Percentiles rank a stretch among this genome's conserved stretches.
phyloP scores from a whole-genome alignment of 768 basidiomycete genomes.

The Pulveroboletus sp. region DNA sequence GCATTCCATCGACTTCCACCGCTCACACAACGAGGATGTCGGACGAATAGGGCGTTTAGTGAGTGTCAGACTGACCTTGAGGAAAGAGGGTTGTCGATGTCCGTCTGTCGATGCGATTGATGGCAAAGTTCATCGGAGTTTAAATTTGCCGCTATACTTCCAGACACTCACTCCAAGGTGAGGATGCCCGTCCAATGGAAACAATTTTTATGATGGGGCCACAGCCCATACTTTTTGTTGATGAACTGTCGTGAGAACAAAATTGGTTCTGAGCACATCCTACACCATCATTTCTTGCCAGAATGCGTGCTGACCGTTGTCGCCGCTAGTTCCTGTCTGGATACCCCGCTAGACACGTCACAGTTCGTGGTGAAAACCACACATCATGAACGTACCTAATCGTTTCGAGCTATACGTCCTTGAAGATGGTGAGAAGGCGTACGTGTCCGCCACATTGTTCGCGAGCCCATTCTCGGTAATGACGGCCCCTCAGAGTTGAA shows the following conservation, averaged over 20 bases:
- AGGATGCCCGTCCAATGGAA: slow-evolving; percentile 2
- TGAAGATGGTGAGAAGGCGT: slow-evolving; percentile 92
- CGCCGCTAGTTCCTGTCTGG: not conserved
- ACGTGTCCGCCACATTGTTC: slow-evolving; percentile 37
- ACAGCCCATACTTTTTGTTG: slow-evolving; percentile 71
- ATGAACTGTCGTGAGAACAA: slow-evolving; percentile 56
- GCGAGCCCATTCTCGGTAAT: not conserved
- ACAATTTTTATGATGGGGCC: slow-evolving; percentile 51
- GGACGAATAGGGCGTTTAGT: slow-evolving; percentile 19
- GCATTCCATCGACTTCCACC: slow-evolving; percentile 15
- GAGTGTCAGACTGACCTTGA: slow-evolving; percentile 62
- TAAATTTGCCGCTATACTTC: slow-evolving; percentile 18
- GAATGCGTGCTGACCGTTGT: slow-evolving; percentile 10
- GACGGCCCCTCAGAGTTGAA: slow-evolving; percentile 62
- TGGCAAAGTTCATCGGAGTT: slow-evolving; percentile 23
- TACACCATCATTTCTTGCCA: not conserved
- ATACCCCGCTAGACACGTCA: not conserved
- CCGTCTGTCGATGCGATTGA: slow-evolving; percentile 20
- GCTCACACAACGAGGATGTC: slow-evolving; percentile 3
- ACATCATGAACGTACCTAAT: slow-evolving; percentile 86
- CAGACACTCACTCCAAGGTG: slow-evolving; percentile 22
- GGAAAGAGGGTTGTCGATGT: slow-evolving; percentile 47
- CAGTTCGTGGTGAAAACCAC: not conserved
- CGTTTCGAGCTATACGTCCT: slow-evolving; percentile 88
- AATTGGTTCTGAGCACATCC: slow-evolving; percentile 40